Evolutionary conservation across 768 basidiomycete species (phyloP).

Genomic region (Suillus fuscotomentosus): DNA sequence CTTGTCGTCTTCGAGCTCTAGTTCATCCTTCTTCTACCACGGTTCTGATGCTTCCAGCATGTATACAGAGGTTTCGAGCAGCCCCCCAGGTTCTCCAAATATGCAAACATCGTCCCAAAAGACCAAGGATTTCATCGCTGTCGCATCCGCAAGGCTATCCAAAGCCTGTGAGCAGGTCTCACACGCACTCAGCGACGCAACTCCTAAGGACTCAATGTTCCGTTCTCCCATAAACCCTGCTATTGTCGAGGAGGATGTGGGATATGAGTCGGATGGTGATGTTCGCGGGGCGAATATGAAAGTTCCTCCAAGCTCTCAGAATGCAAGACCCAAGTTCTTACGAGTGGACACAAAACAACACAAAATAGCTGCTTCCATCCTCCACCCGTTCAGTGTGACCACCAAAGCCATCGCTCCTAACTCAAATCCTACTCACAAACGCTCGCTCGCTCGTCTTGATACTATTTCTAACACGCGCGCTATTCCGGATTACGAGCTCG

Average conservation of each 20-base stretch:
- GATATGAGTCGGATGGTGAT: conserved; percentile 26
- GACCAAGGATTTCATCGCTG: conserved; percentile 12
- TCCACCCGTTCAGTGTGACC: not conserved
- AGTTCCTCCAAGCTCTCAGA: not conserved
- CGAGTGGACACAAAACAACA: conserved; percentile 26
- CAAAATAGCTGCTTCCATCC: conserved; percentile 24
- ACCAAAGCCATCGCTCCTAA: not conserved
- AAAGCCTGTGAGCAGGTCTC: conserved; percentile 1
- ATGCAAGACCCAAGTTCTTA: conserved; percentile 14
- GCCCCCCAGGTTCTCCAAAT: conserved; percentile 20
- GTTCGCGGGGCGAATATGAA: not conserved
- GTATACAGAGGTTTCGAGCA: conserved; percentile 14
- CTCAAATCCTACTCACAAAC: not conserved
- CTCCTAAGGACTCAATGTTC: conserved; percentile 6
- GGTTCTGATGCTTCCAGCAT: conserved; percentile 15
- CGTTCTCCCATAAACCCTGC: not conserved
- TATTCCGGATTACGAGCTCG: conserved; percentile 12
- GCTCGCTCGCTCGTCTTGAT: not conserved
- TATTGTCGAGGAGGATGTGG: conserved; percentile 16
- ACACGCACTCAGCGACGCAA: not conserved
- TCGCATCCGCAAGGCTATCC: conserved; percentile 13
- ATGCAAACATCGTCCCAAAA: conserved; percentile 1
- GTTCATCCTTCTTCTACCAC: conserved; percentile 12
- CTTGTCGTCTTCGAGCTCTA: conserved; percentile 1
- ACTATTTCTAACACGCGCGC: not conserved